Conservation (phyloP, 148 eudicot genomes). For the Bassia scoparia region DNA sequence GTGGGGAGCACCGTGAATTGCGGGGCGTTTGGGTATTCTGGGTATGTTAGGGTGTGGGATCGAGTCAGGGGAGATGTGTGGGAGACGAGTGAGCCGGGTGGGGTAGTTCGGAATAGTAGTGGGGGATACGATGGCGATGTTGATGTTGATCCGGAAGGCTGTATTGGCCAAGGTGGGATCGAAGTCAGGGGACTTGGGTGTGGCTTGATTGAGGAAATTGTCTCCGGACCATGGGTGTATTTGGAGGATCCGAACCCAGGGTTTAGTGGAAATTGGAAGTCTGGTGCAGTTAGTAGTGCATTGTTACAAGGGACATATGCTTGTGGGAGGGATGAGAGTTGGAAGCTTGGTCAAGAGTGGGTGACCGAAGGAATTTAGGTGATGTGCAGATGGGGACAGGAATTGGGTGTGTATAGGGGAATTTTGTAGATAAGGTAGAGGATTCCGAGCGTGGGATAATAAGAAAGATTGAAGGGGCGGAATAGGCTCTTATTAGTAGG, state of each 20-base stretch:
- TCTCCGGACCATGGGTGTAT: conserved; percentile 75
- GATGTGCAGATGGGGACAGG: conserved; percentile 26
- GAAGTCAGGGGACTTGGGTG: conserved; percentile 60
- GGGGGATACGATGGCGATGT: conserved; percentile 76
- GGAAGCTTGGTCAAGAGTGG: conserved; percentile 80
- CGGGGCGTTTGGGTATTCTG: conserved; percentile 76
- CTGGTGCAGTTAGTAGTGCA: conserved; percentile 35
- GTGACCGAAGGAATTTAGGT: neutral
- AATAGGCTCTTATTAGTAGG: too few relatives aligned
- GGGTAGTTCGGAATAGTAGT: conserved; percentile 54
- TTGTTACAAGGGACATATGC: conserved; percentile 60
- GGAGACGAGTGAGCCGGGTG: conserved; percentile 78
- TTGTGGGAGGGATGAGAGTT: conserved; percentile 66
- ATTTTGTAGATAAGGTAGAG: too few relatives aligned
- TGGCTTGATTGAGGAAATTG: conserved; percentile 67
- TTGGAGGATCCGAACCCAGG: conserved; percentile 69
- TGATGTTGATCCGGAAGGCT: conserved; percentile 49
- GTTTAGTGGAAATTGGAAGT: conserved; percentile 32
- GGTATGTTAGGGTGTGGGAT: conserved; percentile 73
- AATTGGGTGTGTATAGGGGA: too few relatives aligned
- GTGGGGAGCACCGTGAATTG: conserved; percentile 49
- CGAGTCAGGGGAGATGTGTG: conserved; percentile 47
- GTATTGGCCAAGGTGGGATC: conserved; percentile 61
- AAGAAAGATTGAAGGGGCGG: too few relatives aligned
- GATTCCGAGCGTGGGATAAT: too few relatives aligned